These are phyloP conservation scores for Tylopilus sp. DNA, from an alignment of 768 basidiomycete species.

Conservation along the genomic window DNA sequence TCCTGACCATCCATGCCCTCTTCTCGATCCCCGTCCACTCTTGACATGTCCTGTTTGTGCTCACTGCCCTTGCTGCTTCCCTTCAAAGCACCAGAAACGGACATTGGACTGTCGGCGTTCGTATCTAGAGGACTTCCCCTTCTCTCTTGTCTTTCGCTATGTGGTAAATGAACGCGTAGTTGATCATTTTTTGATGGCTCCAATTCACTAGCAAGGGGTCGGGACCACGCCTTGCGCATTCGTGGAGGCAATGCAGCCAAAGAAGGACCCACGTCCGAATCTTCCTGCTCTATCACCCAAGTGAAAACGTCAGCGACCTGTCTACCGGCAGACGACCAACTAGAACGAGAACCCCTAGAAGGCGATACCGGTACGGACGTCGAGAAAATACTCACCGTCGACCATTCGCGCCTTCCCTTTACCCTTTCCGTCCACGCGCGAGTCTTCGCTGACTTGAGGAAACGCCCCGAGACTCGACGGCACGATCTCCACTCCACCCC, in stretches of 20 bases:
- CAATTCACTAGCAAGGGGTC: not conserved
- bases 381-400: slow-evolving; percentile 21
- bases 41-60: not conserved
- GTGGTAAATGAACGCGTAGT: not conserved
- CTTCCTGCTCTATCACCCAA: slow-evolving; percentile 2
- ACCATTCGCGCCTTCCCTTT: slow-evolving; percentile 17
- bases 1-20: slow-evolving; percentile 24
- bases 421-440: slow-evolving; percentile 7
- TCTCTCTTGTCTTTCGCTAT: slow-evolving; percentile 14
- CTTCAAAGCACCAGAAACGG: slow-evolving; percentile 7
- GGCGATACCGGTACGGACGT: not conserved
- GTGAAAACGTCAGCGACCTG: not conserved
- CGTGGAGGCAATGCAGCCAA: slow-evolving; percentile 50
- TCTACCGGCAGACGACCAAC: not conserved
- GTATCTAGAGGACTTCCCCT: slow-evolving; percentile 19
- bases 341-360: not conserved
- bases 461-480: slow-evolving; percentile 23
- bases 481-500: slow-evolving; percentile 61
- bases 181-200: slow-evolving; percentile 6
- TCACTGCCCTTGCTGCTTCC: not conserved
- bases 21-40: slow-evolving; percentile 7
- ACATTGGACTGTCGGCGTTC: slow-evolving; percentile 21
- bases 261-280: slow-evolving; percentile 16
- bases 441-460: slow-evolving; percentile 11
- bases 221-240: slow-evolving; percentile 52